Evolutionary conservation across 2,329 filamentous ascomycete species (phyloP), one percentile per base, ranked within the genome.

Genomic region (Trichoderma arundinaceum): DNA sequence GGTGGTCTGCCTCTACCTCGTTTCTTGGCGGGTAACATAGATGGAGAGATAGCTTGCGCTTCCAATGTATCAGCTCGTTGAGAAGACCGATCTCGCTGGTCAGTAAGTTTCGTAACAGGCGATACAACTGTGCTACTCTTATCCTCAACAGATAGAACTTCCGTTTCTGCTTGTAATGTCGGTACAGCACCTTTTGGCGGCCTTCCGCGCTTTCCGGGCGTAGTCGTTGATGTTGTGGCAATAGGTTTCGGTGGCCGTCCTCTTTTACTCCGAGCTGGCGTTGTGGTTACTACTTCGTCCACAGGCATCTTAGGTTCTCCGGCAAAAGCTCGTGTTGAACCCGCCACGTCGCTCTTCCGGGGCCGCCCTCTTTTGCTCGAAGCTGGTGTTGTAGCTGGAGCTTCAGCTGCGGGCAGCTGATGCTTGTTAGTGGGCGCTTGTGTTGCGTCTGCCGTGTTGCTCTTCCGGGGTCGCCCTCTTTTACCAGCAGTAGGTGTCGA

Each of bases 1-100:
- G 65, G 53, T 5, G 65, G 65, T 35, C 65, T 64, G 10, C 65
- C 65, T 19, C 65, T 56, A 12, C 53, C 48, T 6, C 44, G 53
- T 54, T 28, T 65, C 48, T 48, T 53, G 17, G 6, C 32, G 9
- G 22, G 17, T n/a, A 19, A 7, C n/a, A 17, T 15, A 38, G 49
- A 19, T 48, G 39, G 17, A 38, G 60, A 28, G n/a, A 15, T 12
- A 33, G 32, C 17, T 39, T 44, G 49, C 46, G 28, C 49, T 54
- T 38, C 49, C 2, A 17, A 19, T 7, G 39, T 12, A 44, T 54
- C 49, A 46, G 17, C 49, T 10, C 46, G 38, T 28, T 28, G 17
- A 63, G 19, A 15, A 22, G 22, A 2, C 44, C 10, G 22, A 19
- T 33, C 39, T 44, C n/a, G 46, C 35, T 39, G 38, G 4, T 13